Evolutionary conservation across 192 early-diverging fungal species (phyloP).

Genomic region (Fimicolochytrium jonesii): DNA sequence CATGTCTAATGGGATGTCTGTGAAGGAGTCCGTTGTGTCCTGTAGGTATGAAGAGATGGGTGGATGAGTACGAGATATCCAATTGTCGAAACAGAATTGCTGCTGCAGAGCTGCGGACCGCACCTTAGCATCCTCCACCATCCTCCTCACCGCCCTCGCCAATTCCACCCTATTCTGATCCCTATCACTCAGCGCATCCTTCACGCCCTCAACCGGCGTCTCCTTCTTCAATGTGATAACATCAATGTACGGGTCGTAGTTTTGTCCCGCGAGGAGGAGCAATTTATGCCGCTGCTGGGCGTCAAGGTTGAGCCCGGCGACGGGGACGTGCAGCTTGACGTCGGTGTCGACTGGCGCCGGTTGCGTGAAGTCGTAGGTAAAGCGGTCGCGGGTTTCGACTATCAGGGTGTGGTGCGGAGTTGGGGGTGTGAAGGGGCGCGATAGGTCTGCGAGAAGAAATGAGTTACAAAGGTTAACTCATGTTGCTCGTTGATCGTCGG

Average conservation of each 20-base stretch:
- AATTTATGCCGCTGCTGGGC: slow-evolving; percentile 54
- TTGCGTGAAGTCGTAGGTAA: slow-evolving; percentile 28
- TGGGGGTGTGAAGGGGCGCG: slow-evolving; percentile 2
- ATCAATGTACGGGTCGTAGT: slow-evolving; percentile 56
- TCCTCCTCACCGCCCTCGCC: slow-evolving; percentile 41
- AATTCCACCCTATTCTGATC: slow-evolving; percentile 18
- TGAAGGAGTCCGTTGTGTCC: slow-evolving; percentile 48
- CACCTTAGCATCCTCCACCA: slow-evolving; percentile 59
- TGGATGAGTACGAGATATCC: too few species aligned
- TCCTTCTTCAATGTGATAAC: slow-evolving; percentile 54
- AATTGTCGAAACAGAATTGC: too few species aligned
- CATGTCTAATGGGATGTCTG: slow-evolving; percentile 56
- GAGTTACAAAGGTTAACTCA: too few species aligned
- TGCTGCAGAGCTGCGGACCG: too few species aligned
- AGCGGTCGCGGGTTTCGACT: not conserved
- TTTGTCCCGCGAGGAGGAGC: slow-evolving; percentile 53
- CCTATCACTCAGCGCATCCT: not conserved
- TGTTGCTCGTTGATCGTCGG: too few species aligned
- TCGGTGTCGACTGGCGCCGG: slow-evolving; percentile 45
- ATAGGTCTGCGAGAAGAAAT: slow-evolving; percentile 5
- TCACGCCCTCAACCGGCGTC: slow-evolving; percentile 22
- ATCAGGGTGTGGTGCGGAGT: slow-evolving; percentile 3
- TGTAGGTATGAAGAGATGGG: too few species aligned
- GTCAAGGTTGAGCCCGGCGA: slow-evolving; percentile 40
- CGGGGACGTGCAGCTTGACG: slow-evolving; percentile 49